Conservation (phyloP, 2,329 filamentous ascomycete genomes). For the Calonectria leucothoes region DNA sequence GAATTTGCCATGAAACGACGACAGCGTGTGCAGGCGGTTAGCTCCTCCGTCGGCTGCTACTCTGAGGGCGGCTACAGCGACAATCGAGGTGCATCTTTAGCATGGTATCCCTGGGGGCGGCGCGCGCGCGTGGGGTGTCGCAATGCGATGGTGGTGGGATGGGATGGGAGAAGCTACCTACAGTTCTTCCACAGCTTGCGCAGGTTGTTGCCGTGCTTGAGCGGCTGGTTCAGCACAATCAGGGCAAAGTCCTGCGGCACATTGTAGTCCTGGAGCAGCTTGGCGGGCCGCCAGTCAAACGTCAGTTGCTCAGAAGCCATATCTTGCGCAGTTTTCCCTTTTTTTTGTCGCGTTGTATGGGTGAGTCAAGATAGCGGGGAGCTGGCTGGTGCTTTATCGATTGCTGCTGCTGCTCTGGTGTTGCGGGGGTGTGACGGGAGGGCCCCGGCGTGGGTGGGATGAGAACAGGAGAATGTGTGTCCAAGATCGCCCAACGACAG, state of each 20-base stretch:
- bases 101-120: not conserved
- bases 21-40: slow-evolving; percentile 73
- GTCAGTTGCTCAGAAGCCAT: slow-evolving; percentile 33
- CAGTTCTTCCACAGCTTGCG: slow-evolving; percentile 63
- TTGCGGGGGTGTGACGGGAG: not conserved
- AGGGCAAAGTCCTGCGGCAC: slow-evolving; percentile 54
- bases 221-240: slow-evolving; percentile 64
- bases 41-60: slow-evolving; percentile 94
- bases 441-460: not conserved
- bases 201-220: slow-evolving; percentile 58
- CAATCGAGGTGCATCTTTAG: slow-evolving; percentile 31
- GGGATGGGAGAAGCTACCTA: slow-evolving; percentile 41
- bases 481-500: not conserved
- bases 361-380: not conserved
- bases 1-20: slow-evolving; percentile 55
- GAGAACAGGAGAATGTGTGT: not conserved
- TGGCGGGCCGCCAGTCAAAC: slow-evolving; percentile 54
- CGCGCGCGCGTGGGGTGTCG: not conserved
- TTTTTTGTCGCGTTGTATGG: not conserved
- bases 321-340: not conserved
- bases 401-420: not conserved
- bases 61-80: slow-evolving; percentile 66
- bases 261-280: slow-evolving; percentile 49
- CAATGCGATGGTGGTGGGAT: not conserved
- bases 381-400: not conserved